Evolutionary conservation across 495 filamentous ascomycete species (phyloP).

Genomic region (Neurospora sp.): DNA sequence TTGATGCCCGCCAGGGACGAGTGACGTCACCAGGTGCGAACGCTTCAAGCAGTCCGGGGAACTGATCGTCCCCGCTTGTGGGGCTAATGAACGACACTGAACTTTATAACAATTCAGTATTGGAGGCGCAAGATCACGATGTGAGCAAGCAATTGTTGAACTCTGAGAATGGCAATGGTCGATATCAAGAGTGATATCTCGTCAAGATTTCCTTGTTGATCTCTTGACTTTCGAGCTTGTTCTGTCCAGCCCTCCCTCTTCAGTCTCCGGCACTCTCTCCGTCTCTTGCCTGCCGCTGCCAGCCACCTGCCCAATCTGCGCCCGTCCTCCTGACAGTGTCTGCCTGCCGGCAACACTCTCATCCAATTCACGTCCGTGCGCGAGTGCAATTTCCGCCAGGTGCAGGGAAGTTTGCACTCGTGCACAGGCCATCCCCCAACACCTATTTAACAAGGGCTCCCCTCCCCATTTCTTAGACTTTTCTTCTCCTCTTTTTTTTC

Average conservation of each 20-base stretch:
- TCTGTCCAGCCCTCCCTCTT: not conserved
- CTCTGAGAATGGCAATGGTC: rapidly evolving
- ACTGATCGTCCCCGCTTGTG: not conserved
- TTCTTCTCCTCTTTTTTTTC: conserved; percentile 13
- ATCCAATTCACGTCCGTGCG: not conserved
- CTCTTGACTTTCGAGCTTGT: not conserved
- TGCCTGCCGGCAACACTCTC: not conserved
- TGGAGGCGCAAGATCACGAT: not conserved
- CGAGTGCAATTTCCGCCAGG: not conserved
- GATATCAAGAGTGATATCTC: not conserved
- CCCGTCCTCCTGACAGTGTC: not conserved
- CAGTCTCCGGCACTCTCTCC: not conserved
- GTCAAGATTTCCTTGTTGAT: not conserved
- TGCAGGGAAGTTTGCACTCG: conserved; percentile 4
- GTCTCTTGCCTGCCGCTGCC: not conserved
- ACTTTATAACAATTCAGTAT: not conserved
- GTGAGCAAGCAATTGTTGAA: not conserved
- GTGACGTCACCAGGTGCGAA: not conserved
- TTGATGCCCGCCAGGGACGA: not conserved
- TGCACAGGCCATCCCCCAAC: conserved; percentile 2
- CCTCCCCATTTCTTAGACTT: conserved; percentile 1
- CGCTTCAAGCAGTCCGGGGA: not conserved
- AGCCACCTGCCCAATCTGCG: not conserved
- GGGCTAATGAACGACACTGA: not conserved
- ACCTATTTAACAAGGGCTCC: conserved; percentile 1